These are phyloP conservation scores for Citrus glauca DNA, from an alignment of 345 rosid species.

Conservation along the genomic window DNA sequence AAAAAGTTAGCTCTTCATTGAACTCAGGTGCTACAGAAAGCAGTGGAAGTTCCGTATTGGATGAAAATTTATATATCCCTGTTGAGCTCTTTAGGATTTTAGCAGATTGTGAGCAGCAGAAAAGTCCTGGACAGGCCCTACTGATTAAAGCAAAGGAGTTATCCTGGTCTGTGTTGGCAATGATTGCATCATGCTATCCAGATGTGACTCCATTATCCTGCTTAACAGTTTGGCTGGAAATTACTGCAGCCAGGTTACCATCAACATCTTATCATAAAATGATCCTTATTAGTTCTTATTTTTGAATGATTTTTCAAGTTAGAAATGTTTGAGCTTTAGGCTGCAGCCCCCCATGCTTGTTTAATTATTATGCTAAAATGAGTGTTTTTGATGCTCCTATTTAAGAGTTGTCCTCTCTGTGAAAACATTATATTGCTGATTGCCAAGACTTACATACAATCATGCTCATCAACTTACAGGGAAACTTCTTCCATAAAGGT, in stretches of 20 bases:
- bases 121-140: conserved; percentile 76
- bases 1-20: conserved; percentile 49
- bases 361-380: not conserved
- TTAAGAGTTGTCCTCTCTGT: not conserved
- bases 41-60: conserved; percentile 41
- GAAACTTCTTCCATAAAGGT: conserved; percentile 96
- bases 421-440: not conserved
- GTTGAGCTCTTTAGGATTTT: conserved; percentile 83
- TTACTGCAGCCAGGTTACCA: conserved; percentile 90
- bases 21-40: conserved; percentile 41
- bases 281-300: not conserved
- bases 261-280: conserved; percentile 1
- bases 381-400: not conserved
- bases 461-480: conserved; percentile 45
- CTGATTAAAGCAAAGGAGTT: conserved; percentile 83
- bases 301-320: conserved; percentile 1
- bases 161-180: conserved; percentile 94
- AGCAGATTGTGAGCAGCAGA: conserved; percentile 89
- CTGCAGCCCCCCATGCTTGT: not conserved
- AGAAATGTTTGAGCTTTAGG: not conserved
- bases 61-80: conserved; percentile 55
- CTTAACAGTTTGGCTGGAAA: conserved; percentile 95
- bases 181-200: conserved; percentile 92
- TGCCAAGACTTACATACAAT: conserved; percentile 24
- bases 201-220: conserved; percentile 83